Base-by-base conservation (phyloP, 805 yeast species). In the Yarrowia sp. region DNA sequence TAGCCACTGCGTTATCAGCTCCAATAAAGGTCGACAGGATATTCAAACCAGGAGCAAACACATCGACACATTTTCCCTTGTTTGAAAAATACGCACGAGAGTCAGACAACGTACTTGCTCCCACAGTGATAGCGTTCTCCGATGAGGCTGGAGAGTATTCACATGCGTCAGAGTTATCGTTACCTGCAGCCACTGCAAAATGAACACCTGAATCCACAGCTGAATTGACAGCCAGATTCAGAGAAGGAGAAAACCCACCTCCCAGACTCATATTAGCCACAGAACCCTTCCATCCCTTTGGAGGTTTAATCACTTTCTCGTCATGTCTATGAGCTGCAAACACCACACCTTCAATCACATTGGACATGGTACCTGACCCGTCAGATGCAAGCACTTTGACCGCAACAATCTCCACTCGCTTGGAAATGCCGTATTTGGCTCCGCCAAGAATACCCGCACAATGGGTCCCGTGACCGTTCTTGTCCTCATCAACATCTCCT, bases 361-460 rank as follows among this genome's bases (percentile, higher is more conserved):
- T 87, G 50, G 86, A 80, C 81, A 83, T 83, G 64, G 84, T 73
- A 65, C 88, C 88, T 17, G 84, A 78, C 64, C 88, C 88, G 72
- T 81, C 80, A 66, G 83, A 78, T 71, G 84, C 79, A 75, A 85
- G 78, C 6, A 85, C 88, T 74, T 84, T 84, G 69, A 85, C 83
- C 45, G 87, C 88, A 67, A 82, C 85, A 68, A 84, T 74, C 33
- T 81, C 76, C 61, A 83, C 87, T 67, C 80, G 78, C 77, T 85
- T 85, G 69, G 88, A 86, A 57, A 85, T 81, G 70, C 88, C 88
- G 69, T 83, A 85, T 61, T 82, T 72, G 65, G 75, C 73, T 51
- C 86, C 84, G 36, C 81, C 87, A 71, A 85, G 84, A 61, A 86
- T 85, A 71, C 88, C 88, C 47, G 88, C 85, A 75, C 86, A 84